Evolutionary conservation across 2,329 filamentous ascomycete species (phyloP).

Genomic region (Mycogone perniciosa): DNA sequence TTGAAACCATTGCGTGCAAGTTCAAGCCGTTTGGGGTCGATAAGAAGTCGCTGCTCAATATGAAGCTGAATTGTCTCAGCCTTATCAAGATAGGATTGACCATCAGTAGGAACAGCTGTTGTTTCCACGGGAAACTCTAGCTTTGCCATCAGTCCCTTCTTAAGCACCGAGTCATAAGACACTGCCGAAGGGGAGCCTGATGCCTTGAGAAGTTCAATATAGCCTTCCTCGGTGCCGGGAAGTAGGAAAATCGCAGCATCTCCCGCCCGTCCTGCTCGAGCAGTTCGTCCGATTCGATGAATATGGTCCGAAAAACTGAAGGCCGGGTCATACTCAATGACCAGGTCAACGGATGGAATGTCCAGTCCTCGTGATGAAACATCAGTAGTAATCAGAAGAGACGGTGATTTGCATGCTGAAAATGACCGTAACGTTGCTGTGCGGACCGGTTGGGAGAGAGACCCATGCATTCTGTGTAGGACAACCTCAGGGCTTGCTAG

Average conservation of each 20-base stretch:
- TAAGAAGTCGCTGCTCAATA: conserved; percentile 52
- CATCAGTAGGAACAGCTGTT: conserved; percentile 40
- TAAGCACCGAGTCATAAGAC: conserved; percentile 48
- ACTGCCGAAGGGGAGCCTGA: conserved; percentile 43
- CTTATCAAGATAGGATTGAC: conserved; percentile 40
- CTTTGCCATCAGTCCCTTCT: conserved; percentile 57
- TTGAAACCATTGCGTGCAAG: conserved; percentile 81
- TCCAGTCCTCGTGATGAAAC: conserved; percentile 94
- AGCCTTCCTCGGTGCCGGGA: conserved; percentile 87
- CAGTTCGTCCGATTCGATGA: conserved; percentile 90
- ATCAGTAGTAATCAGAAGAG: conserved; percentile 87
- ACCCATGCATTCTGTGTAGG: conserved; percentile 85
- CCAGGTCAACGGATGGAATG: conserved; percentile 87
- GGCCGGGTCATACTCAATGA: conserved; percentile 93
- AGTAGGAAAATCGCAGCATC: conserved; percentile 84
- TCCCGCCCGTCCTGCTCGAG: conserved; percentile 82
- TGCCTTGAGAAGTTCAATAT: conserved; percentile 64
- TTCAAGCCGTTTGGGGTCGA: conserved; percentile 64
- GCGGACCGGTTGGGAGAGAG: conserved; percentile 77
- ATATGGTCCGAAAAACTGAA: conserved; percentile 92
- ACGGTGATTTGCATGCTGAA: conserved; percentile 63
- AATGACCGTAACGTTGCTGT: conserved; percentile 82
- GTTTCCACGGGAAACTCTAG: conserved; percentile 67
- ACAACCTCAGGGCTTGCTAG: conserved; percentile 67
- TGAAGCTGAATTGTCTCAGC: conserved; percentile 55